Base-by-base conservation (phyloP, 441 rosid genomes). In the Kokia cookei region DNA sequence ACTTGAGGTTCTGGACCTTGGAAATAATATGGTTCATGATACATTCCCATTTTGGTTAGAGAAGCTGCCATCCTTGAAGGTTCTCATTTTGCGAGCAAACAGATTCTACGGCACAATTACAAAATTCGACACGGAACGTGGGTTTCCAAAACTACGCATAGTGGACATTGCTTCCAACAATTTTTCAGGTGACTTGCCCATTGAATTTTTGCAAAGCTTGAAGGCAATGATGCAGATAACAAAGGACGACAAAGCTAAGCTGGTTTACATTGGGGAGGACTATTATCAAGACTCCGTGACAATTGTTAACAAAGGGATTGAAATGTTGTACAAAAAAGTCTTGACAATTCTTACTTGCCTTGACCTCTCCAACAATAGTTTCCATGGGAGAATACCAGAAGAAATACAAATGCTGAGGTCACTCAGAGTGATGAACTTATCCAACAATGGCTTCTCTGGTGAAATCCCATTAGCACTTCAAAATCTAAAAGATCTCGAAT, bases 391-490 rank as follows among this genome's bases (percentile, higher is more conserved):
- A 11, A 69, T 69, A 32, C 72, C 47, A 0, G 27, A 29, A 69
- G 61, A 51, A 29, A 15, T 69, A 5, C n/a, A 32, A 2, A 4
- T 1, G 0, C 61, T 69, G 3, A 32, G 6, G 12, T 48, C 63
- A 0, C 80, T 89, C 54, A 19, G 47, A n/a, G 0, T 24, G 6
- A 81, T 88, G 13, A 86, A 88, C 74, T 64, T 86, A 32, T 88
- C 91, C 0, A 59, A 7, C 0, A 88, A 86, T 15, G 63, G 15
- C 47, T 73, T 88, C 8, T 57, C 65, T 0, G 85, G 81, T 19
- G 67, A 54, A 2, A 86, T 86, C 3, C 88, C 87, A 6, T 5
- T 22, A 0, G 15, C 37, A 0, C 5, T 84, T 0, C 83, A 55
- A 0, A 55, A 81, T 29, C 32, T 29, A 45, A 71, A 0, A 24